Conservation (phyloP, 2,329 filamentous ascomycete genomes). For the Penicillium sp. region DNA sequence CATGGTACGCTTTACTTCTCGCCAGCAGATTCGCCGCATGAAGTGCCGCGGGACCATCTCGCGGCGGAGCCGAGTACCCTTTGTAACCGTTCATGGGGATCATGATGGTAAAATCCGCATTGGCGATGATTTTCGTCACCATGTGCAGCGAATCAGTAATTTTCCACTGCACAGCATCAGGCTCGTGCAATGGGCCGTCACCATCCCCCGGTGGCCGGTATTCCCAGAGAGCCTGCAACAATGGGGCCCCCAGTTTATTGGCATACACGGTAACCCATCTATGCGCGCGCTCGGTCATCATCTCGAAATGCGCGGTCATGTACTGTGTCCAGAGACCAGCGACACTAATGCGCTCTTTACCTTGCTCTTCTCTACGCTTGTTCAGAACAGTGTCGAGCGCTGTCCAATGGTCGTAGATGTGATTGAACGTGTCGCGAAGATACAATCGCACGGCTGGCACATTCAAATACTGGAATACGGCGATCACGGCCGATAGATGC, state of each 20-base stretch:
- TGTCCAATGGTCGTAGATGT: slow-evolving; percentile 16
- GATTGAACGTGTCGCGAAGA: slow-evolving; percentile 21
- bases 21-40: neutral
- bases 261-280: slow-evolving; percentile 18
- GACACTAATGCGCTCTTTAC: slow-evolving; percentile 9
- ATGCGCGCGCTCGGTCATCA: slow-evolving; percentile 20
- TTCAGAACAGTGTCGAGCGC: slow-evolving; percentile 16
- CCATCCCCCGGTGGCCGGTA: slow-evolving; percentile 1
- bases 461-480: slow-evolving; percentile 23
- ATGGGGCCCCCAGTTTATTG: slow-evolving; percentile 9
- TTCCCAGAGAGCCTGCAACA: slow-evolving; percentile 7
- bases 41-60: neutral
- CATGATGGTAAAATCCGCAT: slow-evolving; percentile 19
- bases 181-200: neutral
- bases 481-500: slow-evolving; percentile 18
- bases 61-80: slow-evolving; percentile 5
- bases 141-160: slow-evolving; percentile 11
- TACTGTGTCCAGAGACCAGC: slow-evolving; percentile 18
- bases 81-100: slow-evolving; percentile 23
- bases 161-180: slow-evolving; percentile 12
- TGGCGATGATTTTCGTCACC: slow-evolving; percentile 8
- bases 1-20: slow-evolving; percentile 6
- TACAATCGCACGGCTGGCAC: slow-evolving; percentile 1
- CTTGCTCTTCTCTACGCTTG: neutral
- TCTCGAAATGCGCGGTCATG: slow-evolving; percentile 16